phyloP scores from a whole-genome alignment of 768 basidiomycete species.

The Rhodotorula graminis region DNA sequence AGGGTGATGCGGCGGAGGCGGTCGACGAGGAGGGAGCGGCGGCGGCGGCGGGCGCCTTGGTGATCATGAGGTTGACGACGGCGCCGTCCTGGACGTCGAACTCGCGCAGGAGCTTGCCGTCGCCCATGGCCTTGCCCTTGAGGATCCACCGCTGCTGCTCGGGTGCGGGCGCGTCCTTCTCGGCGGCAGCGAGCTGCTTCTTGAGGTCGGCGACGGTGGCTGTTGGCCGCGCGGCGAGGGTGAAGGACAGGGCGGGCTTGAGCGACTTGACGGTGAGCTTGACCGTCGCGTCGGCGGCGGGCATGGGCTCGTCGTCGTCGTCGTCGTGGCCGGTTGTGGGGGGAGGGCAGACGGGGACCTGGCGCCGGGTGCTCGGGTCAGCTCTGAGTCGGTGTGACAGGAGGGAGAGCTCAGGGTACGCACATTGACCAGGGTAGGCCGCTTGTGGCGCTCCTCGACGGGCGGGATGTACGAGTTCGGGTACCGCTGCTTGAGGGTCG shows the following conservation, averaged over 20 bases:
- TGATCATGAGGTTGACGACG: conserved; percentile 79
- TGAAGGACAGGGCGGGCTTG: conserved; percentile 75
- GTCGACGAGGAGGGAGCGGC: conserved; percentile 45
- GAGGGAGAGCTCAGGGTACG: background rate
- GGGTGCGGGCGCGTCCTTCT: conserved; percentile 64
- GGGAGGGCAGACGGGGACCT: conserved; percentile 44
- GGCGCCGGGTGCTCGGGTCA: background rate
- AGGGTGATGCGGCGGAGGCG: background rate
- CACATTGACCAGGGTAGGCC: conserved; percentile 45
- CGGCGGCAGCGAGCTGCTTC: conserved; percentile 58
- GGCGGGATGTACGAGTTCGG: conserved; percentile 45
- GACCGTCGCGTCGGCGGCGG: conserved; percentile 51
- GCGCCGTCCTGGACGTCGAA: conserved; percentile 77
- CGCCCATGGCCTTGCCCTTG: conserved; percentile 89
- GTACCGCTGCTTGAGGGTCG: conserved; percentile 45
- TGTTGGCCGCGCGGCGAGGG: conserved; percentile 64
- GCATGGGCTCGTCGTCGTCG: background rate
- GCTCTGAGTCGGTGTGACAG: too few relatives aligned
- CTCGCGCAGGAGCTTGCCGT: conserved; percentile 82
- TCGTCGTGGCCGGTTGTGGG: conserved; percentile 18
- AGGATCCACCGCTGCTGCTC: conserved; percentile 79
- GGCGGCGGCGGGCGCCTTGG: conserved; percentile 62
- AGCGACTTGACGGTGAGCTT: conserved; percentile 80
- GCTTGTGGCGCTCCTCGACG: conserved; percentile 44
- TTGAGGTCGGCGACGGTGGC: conserved; percentile 81